phyloP scores from a whole-genome alignment of 441 rosid genomes.

The Corymbia calophylla region DNA sequence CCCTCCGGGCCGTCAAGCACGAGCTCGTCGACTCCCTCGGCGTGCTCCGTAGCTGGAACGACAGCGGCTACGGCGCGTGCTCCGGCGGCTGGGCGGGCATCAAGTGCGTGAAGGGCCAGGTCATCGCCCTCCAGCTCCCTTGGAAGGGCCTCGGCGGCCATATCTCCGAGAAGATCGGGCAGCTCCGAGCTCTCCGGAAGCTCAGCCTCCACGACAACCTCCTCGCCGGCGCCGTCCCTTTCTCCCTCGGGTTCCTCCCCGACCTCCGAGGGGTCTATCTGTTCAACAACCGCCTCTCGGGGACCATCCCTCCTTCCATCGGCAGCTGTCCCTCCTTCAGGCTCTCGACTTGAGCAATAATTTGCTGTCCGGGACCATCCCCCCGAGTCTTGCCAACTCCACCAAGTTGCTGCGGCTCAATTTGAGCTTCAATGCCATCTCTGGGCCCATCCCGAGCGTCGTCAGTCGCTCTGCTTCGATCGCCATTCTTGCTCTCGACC shows the following conservation, averaged over 20 bases:
- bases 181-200: conserved; percentile 43
- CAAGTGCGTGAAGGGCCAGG: conserved; percentile 58
- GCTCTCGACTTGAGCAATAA: conserved; percentile 56
- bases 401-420: conserved; percentile 45
- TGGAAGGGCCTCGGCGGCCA: conserved; percentile 55
- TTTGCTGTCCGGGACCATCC: conserved; percentile 35
- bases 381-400: conserved; percentile 44
- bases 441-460: conserved; percentile 36
- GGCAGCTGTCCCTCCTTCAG: conserved; percentile 49
- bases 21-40: conserved; percentile 47
- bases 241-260: conserved; percentile 52
- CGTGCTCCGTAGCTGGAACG: conserved; percentile 52
- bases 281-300: conserved; percentile 62
- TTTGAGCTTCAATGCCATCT: conserved; percentile 47
- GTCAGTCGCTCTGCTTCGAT: conserved; percentile 38
- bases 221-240: conserved; percentile 42
- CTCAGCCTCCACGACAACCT: conserved; percentile 59
- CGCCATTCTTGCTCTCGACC: conserved; percentile 44
- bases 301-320: conserved; percentile 50
- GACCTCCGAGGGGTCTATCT: conserved; percentile 54
- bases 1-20: conserved; percentile 47
- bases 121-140: conserved; percentile 59
- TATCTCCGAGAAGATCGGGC: conserved; percentile 59
- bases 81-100: conserved; percentile 63
- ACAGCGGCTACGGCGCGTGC: conserved; percentile 38